phyloP scores from a whole-genome alignment of 768 basidiomycete genomes.

The Suillus discolor region DNA sequence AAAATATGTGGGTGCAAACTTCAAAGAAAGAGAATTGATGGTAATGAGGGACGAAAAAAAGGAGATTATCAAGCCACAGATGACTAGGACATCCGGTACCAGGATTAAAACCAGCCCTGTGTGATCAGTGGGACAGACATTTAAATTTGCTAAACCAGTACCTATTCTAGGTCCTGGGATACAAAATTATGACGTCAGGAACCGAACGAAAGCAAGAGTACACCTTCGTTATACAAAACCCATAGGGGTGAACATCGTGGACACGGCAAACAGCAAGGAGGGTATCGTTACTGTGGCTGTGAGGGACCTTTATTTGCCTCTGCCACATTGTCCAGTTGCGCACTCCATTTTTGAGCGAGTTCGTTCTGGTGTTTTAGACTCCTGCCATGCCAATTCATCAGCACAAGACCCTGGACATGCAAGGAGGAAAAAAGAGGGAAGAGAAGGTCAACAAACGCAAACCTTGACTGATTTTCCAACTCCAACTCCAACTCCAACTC shows the following conservation, averaged over 20 bases:
- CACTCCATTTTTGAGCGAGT: conserved; percentile 70
- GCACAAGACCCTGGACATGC: conserved; percentile 6
- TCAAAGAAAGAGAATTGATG: no score
- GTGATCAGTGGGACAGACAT: no score
- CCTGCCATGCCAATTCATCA: conserved; percentile 41
- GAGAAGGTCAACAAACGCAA: conserved; percentile 20
- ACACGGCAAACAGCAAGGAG: neutral
- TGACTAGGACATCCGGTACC: no score
- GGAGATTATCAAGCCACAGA: no score
- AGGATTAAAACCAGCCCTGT: no score
- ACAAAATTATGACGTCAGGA: neutral
- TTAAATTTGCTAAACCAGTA: no score
- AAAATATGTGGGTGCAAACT: no score
- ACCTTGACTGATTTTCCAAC: conserved; percentile 75
- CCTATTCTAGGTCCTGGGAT: no score
- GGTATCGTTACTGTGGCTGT: neutral
- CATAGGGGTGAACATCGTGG: no score
- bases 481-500: no score
- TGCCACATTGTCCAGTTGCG: conserved; percentile 35
- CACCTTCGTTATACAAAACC: neutral
- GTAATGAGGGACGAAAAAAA: no score
- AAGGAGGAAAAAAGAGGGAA: neutral
- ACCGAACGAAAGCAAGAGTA: neutral
- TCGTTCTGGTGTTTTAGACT: conserved; percentile 78
- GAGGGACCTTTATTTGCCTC: conserved; percentile 25